Conservation (phyloP, 139 green algal genomes). For the Chlorella sp. region DNA sequence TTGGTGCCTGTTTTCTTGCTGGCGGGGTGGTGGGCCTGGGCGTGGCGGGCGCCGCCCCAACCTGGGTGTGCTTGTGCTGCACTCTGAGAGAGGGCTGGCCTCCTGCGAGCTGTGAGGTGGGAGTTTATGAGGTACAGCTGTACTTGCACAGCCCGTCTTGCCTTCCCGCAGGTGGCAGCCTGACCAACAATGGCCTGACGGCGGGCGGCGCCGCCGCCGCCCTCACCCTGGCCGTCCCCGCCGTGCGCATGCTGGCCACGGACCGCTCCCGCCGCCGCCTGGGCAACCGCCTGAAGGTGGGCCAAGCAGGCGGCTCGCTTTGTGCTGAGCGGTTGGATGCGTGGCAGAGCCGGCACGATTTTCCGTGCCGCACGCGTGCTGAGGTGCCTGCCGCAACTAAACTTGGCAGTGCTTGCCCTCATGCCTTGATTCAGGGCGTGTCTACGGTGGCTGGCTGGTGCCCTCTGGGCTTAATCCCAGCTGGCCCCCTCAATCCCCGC, state of each 20-base stretch:
- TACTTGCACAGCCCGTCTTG: neutral
- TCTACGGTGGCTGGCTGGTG: neutral
- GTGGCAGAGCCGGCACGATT: too few relatives aligned
- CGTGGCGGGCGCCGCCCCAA: neutral
- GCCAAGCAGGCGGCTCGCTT: neutral
- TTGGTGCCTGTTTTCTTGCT: neutral
- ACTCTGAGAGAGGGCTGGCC: too few relatives aligned
- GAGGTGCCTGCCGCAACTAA: too few relatives aligned
- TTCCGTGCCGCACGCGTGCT: too few relatives aligned
- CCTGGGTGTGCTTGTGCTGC: too few relatives aligned
- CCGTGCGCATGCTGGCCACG: conserved; percentile 19
- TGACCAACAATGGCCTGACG: conserved; percentile 36
- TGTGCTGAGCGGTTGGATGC: neutral
- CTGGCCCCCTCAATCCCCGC: too few relatives aligned
- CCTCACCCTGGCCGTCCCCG: conserved; percentile 40
- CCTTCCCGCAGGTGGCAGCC: conserved; percentile 8
- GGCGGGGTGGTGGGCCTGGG: neutral
- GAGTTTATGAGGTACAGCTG: too few relatives aligned
- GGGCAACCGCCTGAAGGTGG: conserved; percentile 31
- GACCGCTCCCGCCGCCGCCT: conserved; percentile 26
- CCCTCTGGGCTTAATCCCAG: neutral
- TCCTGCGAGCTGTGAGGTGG: too few relatives aligned
- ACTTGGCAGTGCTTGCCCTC: too few relatives aligned
- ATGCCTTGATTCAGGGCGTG: neutral
- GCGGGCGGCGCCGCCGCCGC: conserved; percentile 26